A percentile compares a stretch with the other conserved stretches of the same genome.
phyloP scores from a whole-genome alignment of 2,329 filamentous ascomycete genomes.

The Phialocephala subalpina region DNA sequence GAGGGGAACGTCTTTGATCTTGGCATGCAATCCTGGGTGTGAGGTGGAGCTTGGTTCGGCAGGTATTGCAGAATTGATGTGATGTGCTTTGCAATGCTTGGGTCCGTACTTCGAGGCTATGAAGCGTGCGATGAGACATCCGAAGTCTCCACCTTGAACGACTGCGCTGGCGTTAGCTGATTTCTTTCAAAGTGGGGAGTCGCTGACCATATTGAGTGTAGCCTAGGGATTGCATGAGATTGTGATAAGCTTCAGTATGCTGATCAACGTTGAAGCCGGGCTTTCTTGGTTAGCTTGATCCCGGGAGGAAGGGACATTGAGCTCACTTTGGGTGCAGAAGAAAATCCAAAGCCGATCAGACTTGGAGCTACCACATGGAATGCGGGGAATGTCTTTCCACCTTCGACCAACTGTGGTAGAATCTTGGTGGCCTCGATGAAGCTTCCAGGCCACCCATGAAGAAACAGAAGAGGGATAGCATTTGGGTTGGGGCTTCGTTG shows the following conservation, averaged over 20 bases:
- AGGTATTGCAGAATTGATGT: constrained; percentile 45
- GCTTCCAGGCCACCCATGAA: constrained; percentile 74
- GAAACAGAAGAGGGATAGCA: constrained; percentile 71
- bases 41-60: constrained; percentile 14
- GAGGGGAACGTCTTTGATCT: constrained; percentile 10
- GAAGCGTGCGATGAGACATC: constrained; percentile 68
- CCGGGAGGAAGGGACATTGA: neutral
- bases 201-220: constrained; percentile 61
- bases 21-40: constrained; percentile 17
- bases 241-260: constrained; percentile 70
- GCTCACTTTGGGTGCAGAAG: constrained; percentile 37
- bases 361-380: constrained; percentile 59
- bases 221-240: constrained; percentile 72
- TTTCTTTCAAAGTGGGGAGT: constrained; percentile 47
- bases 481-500: constrained; percentile 56
- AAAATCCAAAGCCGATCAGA: constrained; percentile 62
- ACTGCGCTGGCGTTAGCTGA: constrained; percentile 6
- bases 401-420: constrained; percentile 6
- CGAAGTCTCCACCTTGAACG: constrained; percentile 43
- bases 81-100: constrained; percentile 57
- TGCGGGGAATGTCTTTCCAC: constrained; percentile 10
- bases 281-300: neutral
- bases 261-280: constrained; percentile 66
- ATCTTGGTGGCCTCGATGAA: constrained; percentile 62
- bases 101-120: constrained; percentile 51